Evolutionary conservation across 306 rosid genomes (phyloP), one percentile per base, ranked within the genome.

Genomic region (Morella rubra): DNA sequence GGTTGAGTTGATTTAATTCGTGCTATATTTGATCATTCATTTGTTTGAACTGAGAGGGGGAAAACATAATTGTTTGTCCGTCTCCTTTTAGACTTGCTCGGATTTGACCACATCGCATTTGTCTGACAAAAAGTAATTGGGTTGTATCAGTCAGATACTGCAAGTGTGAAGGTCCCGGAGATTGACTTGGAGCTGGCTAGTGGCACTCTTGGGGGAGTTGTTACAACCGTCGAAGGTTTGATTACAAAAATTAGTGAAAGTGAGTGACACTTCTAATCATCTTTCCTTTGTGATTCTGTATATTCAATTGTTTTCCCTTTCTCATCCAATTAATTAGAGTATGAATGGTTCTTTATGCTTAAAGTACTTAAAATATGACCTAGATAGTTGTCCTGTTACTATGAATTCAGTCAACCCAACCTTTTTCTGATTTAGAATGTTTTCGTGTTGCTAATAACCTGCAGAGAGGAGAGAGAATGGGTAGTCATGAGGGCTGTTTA

Each of bases 141-240:
- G 44, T 20, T 54, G 69, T 27, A 72, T 64, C 86, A 87, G 91
- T 85, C 91, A 13, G 91, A 87, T 81, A 83, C 91, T 62, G 89
- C 91, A 8, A 65, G 84, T 50, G 87, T 87, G 72, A 79, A 42
- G 75, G 80, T 87, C 41, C 89, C 91, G 1, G 92, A 88, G 80
- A 89, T 95, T 73, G 96, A 95, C 46, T 89, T 95, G 92, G 98
- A 95, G 89, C 88, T 95, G 81, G 78, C 84, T 32, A 88, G 92
- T 69, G 92, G 92, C 81, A 88, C 92, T 65, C 77, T 88, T 12
- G 92, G 90, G 19, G 92, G 92, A 69, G 46, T 82, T 72, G 90
- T 88, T 69, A 88, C 92, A 20, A 95, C 98, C 44, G 86, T 95
- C 76, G 98, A 95, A 88, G 98, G 98, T 74, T 86, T 95, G 79